phyloP scores from a whole-genome alignment of 257 asterid genomes.

The Solanum phureja region DNA sequence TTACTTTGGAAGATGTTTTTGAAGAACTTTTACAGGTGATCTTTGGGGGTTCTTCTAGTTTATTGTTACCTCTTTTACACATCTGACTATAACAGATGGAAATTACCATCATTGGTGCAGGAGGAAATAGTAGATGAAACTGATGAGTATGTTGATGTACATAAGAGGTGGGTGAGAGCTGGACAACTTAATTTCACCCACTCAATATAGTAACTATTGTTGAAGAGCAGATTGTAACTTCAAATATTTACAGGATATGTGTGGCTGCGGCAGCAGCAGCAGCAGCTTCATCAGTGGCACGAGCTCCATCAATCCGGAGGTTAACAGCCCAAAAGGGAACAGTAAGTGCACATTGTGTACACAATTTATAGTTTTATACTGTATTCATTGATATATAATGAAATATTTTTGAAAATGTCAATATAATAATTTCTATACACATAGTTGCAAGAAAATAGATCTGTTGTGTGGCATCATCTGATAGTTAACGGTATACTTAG shows the following conservation, averaged over 20 bases:
- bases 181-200: not conserved
- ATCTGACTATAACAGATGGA: not conserved
- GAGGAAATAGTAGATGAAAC: constrained; percentile 97
- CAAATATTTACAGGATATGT: constrained; percentile 49
- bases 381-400: not conserved
- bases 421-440: not conserved
- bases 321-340: constrained; percentile 41
- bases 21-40: constrained; percentile 92
- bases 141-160: constrained; percentile 85
- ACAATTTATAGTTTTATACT: not conserved
- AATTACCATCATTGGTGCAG: constrained; percentile 23
- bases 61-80: not conserved
- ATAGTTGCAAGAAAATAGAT: not conserved
- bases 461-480: not conserved
- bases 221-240: not conserved
- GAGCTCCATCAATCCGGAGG: constrained; percentile 73
- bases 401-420: not conserved
- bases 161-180: constrained; percentile 43
- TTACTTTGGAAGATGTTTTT: constrained; percentile 84
- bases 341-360: constrained; percentile 30
- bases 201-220: not conserved
- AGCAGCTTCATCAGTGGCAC: constrained; percentile 81
- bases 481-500: not conserved
- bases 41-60: not conserved
- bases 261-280: constrained; percentile 89